Conservation (phyloP, 352 stramenopile species). For the Peronospora belbahrii region DNA sequence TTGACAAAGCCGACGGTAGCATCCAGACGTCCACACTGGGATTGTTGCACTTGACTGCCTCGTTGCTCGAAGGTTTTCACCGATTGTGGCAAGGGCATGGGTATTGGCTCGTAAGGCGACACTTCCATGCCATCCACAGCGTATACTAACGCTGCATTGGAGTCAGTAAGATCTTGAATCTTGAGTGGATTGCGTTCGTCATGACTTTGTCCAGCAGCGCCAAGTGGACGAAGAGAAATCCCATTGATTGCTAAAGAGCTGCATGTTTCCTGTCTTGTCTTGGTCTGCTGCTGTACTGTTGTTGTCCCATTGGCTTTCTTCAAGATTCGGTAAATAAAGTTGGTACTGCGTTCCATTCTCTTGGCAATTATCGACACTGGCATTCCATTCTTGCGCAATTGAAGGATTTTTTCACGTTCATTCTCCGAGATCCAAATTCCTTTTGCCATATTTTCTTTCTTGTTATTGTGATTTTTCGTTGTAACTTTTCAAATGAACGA, state of each 20-base stretch:
- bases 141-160: conserved; percentile 11
- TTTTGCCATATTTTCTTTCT: conserved; percentile 31
- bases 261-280: conserved; percentile 7
- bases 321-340: conserved; percentile 32
- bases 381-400: conserved; percentile 34
- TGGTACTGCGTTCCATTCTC: conserved; percentile 27
- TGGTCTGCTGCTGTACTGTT: too few relatives aligned
- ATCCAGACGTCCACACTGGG: conserved; percentile 6
- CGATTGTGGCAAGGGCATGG: conserved; percentile 13
- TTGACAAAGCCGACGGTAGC: conserved; percentile 4
- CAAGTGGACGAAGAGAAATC: not conserved
- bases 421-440: conserved; percentile 33
- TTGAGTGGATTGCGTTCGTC: conserved; percentile 4
- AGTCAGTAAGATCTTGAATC: conserved; percentile 2
- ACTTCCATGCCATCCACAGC: conserved; percentile 25
- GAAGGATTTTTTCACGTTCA: conserved; percentile 32
- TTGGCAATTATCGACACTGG: conserved; percentile 30
- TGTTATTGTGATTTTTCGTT: too few relatives aligned
- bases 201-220: not conserved
- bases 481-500: conserved; percentile 1
- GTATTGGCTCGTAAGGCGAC: conserved; percentile 17
- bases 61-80: not conserved
- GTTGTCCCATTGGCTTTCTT: conserved; percentile 11
- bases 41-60: conserved; percentile 5
- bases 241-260: not conserved